Conservation (phyloP, 2,329 filamentous ascomycete genomes). For the Phaeosphaeriaceae sp. region DNA sequence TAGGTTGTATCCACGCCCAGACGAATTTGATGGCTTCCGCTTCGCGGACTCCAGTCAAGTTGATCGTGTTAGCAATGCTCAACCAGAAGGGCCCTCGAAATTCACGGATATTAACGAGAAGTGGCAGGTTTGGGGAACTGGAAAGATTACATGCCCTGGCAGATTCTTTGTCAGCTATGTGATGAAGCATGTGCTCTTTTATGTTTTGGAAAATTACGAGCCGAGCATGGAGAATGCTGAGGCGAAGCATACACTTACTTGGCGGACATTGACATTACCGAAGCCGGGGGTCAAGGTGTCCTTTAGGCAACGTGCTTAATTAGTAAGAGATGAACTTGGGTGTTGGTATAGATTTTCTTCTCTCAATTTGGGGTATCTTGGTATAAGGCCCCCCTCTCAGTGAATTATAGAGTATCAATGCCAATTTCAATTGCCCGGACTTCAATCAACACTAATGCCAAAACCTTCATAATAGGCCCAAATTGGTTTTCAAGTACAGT, state of each 20-base stretch:
- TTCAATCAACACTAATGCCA: no score
- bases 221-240: conserved; percentile 15
- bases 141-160: conserved; percentile 25
- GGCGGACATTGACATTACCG: conserved; percentile 19
- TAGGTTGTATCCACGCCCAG: conserved; percentile 13
- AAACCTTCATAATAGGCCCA: no score
- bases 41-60: conserved; percentile 18
- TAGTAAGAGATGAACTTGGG: no score
- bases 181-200: conserved; percentile 21
- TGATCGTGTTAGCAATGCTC: conserved; percentile 1
- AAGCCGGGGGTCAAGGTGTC: conserved; percentile 16
- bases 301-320: conserved; percentile 6
- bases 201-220: conserved; percentile 25
- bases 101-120: conserved; percentile 18
- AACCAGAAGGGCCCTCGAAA: conserved; percentile 12
- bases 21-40: conserved; percentile 27
- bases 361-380: no score
- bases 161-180: conserved; percentile 21
- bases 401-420: no score
- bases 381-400: no score
- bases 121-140: conserved; percentile 26
- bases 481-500: no score
- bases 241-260: conserved; percentile 14
- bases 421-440: no score
- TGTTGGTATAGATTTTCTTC: no score